A percentile compares a stretch with the other conserved stretches of the same genome.
Evolutionary conservation across 257 asterid species (phyloP).

Genomic region (Solanum sejunctum): DNA sequence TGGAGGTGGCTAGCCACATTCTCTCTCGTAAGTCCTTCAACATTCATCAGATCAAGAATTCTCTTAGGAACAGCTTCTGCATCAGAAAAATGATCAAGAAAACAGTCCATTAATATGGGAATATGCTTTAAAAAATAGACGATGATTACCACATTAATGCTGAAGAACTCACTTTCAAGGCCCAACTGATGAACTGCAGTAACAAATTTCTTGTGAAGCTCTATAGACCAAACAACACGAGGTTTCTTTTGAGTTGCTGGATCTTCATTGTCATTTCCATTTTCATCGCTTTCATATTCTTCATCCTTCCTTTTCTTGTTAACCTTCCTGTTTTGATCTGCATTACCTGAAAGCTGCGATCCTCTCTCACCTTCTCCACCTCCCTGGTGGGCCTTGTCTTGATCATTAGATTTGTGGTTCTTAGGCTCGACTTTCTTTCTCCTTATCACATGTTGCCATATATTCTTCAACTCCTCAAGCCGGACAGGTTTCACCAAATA

Average conservation of each 20-base stretch:
- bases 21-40: constrained; percentile 76
- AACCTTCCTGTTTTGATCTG: constrained; percentile 40
- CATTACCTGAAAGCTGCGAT: constrained; percentile 7
- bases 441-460: constrained; percentile 88
- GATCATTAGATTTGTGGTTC: constrained; percentile 20
- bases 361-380: constrained; percentile 38
- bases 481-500: constrained; percentile 84
- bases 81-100: background rate
- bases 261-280: constrained; percentile 49
- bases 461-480: constrained; percentile 63
- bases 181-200: constrained; percentile 78
- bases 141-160: background rate
- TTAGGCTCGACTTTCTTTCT: constrained; percentile 35
- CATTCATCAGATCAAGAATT: constrained; percentile 83
- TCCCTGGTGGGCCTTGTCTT: constrained; percentile 19
- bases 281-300: constrained; percentile 56
- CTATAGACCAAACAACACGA: constrained; percentile 86
- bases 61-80: constrained; percentile 92
- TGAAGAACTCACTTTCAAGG: constrained; percentile 51
- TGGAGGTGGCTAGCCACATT: constrained; percentile 97
- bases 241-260: constrained; percentile 72
- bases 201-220: constrained; percentile 83
- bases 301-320: constrained; percentile 76
- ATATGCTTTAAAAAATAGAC: background rate
- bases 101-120: background rate